Conservation (phyloP, 495 filamentous ascomycete genomes). For the Jackrogersella multiformis region DNA sequence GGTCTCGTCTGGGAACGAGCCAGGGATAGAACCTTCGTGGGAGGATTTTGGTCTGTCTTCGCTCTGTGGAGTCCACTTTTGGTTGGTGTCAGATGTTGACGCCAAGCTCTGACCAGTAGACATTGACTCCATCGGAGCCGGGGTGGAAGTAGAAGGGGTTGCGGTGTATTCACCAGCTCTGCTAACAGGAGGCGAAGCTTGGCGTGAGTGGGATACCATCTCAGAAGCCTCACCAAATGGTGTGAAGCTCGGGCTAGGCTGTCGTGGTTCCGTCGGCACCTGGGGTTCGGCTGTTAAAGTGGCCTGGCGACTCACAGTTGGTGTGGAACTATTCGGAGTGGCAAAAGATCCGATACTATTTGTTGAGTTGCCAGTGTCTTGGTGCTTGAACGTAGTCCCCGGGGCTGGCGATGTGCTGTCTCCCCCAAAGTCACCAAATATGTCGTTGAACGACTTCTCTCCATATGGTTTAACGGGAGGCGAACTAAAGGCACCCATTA, state of each 20-base stretch:
- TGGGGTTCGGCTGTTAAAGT: slow-evolving; percentile 62
- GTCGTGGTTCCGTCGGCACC: slow-evolving; percentile 71
- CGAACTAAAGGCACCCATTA: slow-evolving; percentile 64
- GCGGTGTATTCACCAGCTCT: slow-evolving; percentile 64
- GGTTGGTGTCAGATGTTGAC: slow-evolving; percentile 48
- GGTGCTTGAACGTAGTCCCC: slow-evolving; percentile 73
- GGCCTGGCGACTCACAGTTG: slow-evolving; percentile 60
- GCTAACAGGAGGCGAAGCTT: slow-evolving; percentile 82
- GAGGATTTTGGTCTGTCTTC: slow-evolving; percentile 37
- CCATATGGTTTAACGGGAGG: slow-evolving; percentile 56
- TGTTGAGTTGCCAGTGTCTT: slow-evolving; percentile 63
- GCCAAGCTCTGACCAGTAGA: slow-evolving; percentile 50
- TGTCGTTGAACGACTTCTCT: slow-evolving; percentile 83
- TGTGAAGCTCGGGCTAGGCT: slow-evolving; percentile 76
- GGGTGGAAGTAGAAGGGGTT: slow-evolving; percentile 41
- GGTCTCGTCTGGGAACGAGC: slow-evolving; percentile 67
- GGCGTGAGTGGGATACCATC: slow-evolving; percentile 78
- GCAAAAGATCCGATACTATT: slow-evolving; percentile 62
- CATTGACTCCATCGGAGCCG: slow-evolving; percentile 46
- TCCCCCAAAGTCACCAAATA: slow-evolving; percentile 76
- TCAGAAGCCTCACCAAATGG: slow-evolving; percentile 72
- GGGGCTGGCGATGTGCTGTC: slow-evolving; percentile 62
- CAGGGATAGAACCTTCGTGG: slow-evolving; percentile 57
- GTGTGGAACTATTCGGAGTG: slow-evolving; percentile 63
- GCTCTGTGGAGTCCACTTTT: slow-evolving; percentile 40